phyloP scores from a whole-genome alignment of 345 rosid species.

The Cochlearia excelsa region DNA sequence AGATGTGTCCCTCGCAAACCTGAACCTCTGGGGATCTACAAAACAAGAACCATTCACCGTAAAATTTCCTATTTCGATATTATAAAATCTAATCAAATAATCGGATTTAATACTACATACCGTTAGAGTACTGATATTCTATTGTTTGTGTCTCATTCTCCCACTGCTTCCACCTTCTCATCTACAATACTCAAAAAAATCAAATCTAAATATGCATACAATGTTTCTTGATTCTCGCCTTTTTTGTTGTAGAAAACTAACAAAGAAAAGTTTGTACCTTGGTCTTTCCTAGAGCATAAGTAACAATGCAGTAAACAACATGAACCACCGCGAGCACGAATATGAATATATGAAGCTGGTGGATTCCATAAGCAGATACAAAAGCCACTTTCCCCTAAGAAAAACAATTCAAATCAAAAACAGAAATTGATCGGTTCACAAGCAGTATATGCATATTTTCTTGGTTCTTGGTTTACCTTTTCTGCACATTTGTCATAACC shows the following conservation, averaged over 20 bases:
- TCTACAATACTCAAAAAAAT: slow-evolving; percentile 41
- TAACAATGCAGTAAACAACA: slow-evolving; percentile 68
- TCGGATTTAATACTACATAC: slow-evolving; percentile 27
- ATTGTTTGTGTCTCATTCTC: slow-evolving; percentile 77
- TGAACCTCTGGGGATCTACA: slow-evolving; percentile 92
- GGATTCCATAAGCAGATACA: slow-evolving; percentile 79
- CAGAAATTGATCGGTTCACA: neutral
- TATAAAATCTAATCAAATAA: neutral
- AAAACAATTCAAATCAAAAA: neutral
- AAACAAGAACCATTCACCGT: neutral
- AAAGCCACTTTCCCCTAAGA: slow-evolving; percentile 80
- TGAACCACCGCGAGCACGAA: slow-evolving; percentile 81
- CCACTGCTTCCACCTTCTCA: slow-evolving; percentile 87
- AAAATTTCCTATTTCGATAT: neutral
- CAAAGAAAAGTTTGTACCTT: slow-evolving; percentile 49
- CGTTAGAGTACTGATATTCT: slow-evolving; percentile 72
- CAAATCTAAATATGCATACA: slow-evolving; percentile 5
- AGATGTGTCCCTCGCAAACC: slow-evolving; percentile 91
- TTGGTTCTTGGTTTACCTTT: slow-evolving; percentile 35
- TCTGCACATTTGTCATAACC: slow-evolving; percentile 47
- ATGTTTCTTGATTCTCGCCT: slow-evolving; percentile 7
- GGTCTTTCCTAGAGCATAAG: slow-evolving; percentile 71
- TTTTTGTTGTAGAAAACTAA: neutral
- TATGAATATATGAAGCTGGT: slow-evolving; percentile 91
- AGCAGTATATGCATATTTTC: neutral